These are phyloP conservation scores for Hypoxylon subgilvum DNA, from an alignment of 495 filamentous ascomycete species.

Conservation along the genomic window DNA sequence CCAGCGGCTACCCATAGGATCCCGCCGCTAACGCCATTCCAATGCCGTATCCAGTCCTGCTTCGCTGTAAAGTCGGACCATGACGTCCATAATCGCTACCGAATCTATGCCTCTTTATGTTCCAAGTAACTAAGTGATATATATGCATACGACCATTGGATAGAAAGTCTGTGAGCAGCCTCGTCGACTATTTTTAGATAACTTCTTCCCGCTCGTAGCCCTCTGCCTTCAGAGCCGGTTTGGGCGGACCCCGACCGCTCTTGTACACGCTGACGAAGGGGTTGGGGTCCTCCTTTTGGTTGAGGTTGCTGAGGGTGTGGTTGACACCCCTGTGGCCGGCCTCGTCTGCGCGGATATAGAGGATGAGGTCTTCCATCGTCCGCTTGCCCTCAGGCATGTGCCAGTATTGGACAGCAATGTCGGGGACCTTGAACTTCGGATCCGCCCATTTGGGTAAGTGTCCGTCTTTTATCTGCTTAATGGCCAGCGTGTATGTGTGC, in stretches of 20 bases:
- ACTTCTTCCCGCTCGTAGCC: conserved; percentile 90
- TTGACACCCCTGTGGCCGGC: conserved; percentile 98
- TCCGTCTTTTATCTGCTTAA: conserved; percentile 83
- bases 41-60: no score
- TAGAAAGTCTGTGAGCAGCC: neutral
- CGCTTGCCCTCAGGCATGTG: conserved; percentile 84
- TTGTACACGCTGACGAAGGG: conserved; percentile 83
- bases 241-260: conserved; percentile 60
- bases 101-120: no score
- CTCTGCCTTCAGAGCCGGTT: conserved; percentile 66
- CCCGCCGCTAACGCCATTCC: neutral
- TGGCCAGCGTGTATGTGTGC: conserved; percentile 87
- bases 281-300: conserved; percentile 85
- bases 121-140: no score
- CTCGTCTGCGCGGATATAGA: conserved; percentile 92
- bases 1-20: neutral
- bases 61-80: no score
- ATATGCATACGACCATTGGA: conserved; percentile 1
- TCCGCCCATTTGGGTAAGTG: conserved; percentile 78
- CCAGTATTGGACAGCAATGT: conserved; percentile 90
- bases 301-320: conserved; percentile 86
- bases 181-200: conserved; percentile 57
- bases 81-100: no score
- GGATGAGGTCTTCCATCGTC: conserved; percentile 82
- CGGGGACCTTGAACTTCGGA: conserved; percentile 74